Percentiles rank a stretch among this genome's conserved stretches.
Evolutionary conservation across 495 filamentous ascomycete species (phyloP).

Genomic region (Aspergillus indologenus): DNA sequence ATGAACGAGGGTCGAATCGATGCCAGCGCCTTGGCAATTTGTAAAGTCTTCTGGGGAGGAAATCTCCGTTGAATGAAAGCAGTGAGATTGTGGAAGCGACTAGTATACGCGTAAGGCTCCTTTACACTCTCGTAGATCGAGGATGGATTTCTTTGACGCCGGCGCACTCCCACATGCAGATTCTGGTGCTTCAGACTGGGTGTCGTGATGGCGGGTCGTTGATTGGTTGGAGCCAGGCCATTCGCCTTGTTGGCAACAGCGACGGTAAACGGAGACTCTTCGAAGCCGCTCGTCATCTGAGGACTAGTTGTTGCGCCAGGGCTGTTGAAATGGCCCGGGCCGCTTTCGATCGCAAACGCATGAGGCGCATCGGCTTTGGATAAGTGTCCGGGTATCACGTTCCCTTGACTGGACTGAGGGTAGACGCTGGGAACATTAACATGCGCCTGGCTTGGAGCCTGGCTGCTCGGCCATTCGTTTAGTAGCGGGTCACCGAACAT

Average conservation of each 20-base stretch:
- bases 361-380: slow-evolving; percentile 53
- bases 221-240: slow-evolving; percentile 24
- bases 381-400: slow-evolving; percentile 40
- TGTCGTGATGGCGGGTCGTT: slow-evolving; percentile 38
- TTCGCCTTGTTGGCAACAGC: slow-evolving; percentile 30
- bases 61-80: slow-evolving; percentile 79
- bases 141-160: slow-evolving; percentile 70
- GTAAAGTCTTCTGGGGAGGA: slow-evolving; percentile 59
- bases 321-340: slow-evolving; percentile 59
- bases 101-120: slow-evolving; percentile 85
- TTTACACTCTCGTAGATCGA: slow-evolving; percentile 85
- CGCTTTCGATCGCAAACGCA: slow-evolving; percentile 71
- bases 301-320: slow-evolving; percentile 53
- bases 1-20: slow-evolving; percentile 92
- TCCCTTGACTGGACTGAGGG: slow-evolving; percentile 32
- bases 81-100: slow-evolving; percentile 84
- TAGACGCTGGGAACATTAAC: slow-evolving; percentile 45
- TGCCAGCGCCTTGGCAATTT: slow-evolving; percentile 82
- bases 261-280: slow-evolving; percentile 32
- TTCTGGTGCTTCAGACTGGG: slow-evolving; percentile 48
- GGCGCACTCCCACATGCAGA: slow-evolving; percentile 43
- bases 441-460: slow-evolving; percentile 36
- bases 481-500: slow-evolving; percentile 48
- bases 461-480: slow-evolving; percentile 44
- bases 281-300: slow-evolving; percentile 42